Percentiles rank a stretch among this genome's conserved stretches.
Conservation (phyloP, 768 basidiomycete species). For the Rhodocollybia butyracea region DNA sequence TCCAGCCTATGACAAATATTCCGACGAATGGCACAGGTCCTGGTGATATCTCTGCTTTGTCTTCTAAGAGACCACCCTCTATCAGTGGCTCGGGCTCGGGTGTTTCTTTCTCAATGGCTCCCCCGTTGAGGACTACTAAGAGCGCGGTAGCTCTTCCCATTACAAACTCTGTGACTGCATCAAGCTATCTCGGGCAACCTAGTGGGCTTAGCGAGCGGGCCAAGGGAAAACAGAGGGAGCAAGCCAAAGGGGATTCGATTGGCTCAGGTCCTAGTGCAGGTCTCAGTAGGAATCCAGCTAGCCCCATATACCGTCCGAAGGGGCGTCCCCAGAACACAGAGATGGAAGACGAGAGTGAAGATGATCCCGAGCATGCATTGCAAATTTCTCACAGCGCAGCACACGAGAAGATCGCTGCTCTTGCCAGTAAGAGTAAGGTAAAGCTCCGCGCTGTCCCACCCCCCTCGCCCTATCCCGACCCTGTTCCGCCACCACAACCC, state of each 20-base stretch:
- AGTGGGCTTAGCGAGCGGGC: background rate
- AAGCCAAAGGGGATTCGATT: conserved; percentile 26
- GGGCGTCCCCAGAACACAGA: conserved; percentile 64
- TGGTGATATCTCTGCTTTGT: too few relatives aligned
- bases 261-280: too few relatives aligned
- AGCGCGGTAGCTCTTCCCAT: conserved; percentile 59
- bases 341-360: conserved; percentile 60
- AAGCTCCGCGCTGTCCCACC: conserved; percentile 5
- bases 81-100: too few relatives aligned
- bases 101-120: conserved; percentile 13
- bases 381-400: conserved; percentile 67
- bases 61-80: background rate
- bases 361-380: conserved; percentile 38
- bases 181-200: background rate
- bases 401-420: conserved; percentile 43
- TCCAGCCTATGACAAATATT: background rate
- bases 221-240: conserved; percentile 12
- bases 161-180: conserved; percentile 26
- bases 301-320: conserved; percentile 56
- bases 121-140: conserved; percentile 49
- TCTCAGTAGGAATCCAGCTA: too few relatives aligned
- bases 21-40: background rate
- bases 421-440: background rate
- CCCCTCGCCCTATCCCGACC: conserved; percentile 12
- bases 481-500: conserved; percentile 2